Conservation (phyloP, 2,329 filamentous ascomycete species). For the Phialemoniopsis sp. region DNA sequence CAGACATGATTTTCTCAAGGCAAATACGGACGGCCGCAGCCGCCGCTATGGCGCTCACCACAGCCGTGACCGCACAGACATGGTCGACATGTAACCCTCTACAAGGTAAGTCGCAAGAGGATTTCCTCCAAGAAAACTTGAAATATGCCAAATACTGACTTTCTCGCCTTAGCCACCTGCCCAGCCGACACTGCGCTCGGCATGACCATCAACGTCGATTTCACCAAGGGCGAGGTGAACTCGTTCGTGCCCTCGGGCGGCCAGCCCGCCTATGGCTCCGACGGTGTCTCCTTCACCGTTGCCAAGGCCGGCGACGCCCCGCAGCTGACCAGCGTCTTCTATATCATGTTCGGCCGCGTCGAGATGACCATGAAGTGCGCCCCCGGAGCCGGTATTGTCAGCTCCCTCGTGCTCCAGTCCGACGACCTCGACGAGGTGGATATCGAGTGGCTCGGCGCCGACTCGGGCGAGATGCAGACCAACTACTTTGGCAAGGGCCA, state of each 20-base stretch:
- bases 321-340: conserved; percentile 84
- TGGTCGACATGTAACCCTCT: conserved; percentile 23
- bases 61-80: conserved; percentile 21
- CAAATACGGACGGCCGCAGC: conserved; percentile 12
- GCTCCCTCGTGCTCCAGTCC: conserved; percentile 85
- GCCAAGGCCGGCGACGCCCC: conserved; percentile 75
- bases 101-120: conserved; percentile 14
- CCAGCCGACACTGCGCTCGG: conserved; percentile 76
- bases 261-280: conserved; percentile 68
- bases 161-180: conserved; percentile 49
- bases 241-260: conserved; percentile 68
- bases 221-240: conserved; percentile 71
- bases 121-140: neutral
- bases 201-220: conserved; percentile 79
- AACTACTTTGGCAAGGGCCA: conserved; percentile 97
- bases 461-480: conserved; percentile 75
- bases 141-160: conserved; percentile 1
- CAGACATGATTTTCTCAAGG: conserved; percentile 14
- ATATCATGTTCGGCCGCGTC: conserved; percentile 98
- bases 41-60: conserved; percentile 9
- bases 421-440: conserved; percentile 95
- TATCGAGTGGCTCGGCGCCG: conserved; percentile 88
- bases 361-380: conserved; percentile 83
- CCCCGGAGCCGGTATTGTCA: conserved; percentile 87
- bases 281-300: conserved; percentile 82